Evolutionary conservation across 805 yeast genomes (phyloP).

Genomic region (Ogataea trehalophila): DNA sequence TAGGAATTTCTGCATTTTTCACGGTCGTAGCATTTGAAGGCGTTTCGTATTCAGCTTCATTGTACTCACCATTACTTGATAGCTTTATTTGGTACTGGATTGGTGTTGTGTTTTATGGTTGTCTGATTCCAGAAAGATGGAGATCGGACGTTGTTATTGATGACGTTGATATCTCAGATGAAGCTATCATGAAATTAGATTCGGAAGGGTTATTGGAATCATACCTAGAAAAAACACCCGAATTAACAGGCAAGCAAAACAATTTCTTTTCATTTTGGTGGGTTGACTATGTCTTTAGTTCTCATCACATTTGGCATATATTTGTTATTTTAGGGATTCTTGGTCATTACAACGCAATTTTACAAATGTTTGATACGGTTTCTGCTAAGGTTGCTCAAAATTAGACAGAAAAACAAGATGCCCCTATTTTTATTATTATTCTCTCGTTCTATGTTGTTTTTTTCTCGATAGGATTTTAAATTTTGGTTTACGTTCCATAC

Average conservation of each 20-base stretch:
- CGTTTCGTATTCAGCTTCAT: slow-evolving; percentile 40
- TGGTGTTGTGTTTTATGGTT: slow-evolving; percentile 87
- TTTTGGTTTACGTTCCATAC: too few relatives aligned
- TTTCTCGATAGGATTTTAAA: too few relatives aligned
- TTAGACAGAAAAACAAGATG: neutral
- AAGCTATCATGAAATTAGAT: slow-evolving; percentile 28
- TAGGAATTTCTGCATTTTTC: slow-evolving; percentile 66
- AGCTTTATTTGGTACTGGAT: slow-evolving; percentile 68
- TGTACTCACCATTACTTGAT: slow-evolving; percentile 66
- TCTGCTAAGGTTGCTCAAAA: slow-evolving; percentile 1
- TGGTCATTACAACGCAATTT: slow-evolving; percentile 79
- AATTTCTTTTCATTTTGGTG: slow-evolving; percentile 68
- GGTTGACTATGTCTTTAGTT: slow-evolving; percentile 68
- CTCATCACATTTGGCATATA: slow-evolving; percentile 93
- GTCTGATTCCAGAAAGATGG: slow-evolving; percentile 85
- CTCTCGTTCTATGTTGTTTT: neutral
- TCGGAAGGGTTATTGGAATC: slow-evolving; percentile 22
- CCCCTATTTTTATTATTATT: neutral
- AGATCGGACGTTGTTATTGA: slow-evolving; percentile 63
- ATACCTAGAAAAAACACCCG: slow-evolving; percentile 41
- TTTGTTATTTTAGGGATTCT: slow-evolving; percentile 86
- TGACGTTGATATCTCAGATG: slow-evolving; percentile 32
- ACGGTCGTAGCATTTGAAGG: slow-evolving; percentile 56
- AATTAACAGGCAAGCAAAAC: slow-evolving; percentile 23
- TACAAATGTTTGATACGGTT: slow-evolving; percentile 55